Conservation (phyloP, 176 grass and related monocot genomes). For the Pharus latifolius region DNA sequence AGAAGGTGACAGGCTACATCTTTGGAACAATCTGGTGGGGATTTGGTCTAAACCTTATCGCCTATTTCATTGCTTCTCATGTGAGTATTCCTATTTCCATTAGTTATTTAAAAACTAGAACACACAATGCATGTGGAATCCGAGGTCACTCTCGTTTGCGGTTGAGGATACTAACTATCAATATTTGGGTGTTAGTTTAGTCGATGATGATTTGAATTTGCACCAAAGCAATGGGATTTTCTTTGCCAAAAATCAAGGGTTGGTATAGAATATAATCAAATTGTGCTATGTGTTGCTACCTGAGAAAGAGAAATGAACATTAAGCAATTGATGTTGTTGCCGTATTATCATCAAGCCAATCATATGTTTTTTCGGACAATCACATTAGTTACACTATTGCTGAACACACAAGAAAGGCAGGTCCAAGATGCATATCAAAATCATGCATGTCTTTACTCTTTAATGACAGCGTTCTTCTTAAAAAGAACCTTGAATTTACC, state of each 20-base stretch:
- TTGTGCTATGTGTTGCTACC: no score
- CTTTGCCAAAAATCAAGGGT: not conserved
- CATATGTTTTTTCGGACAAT: not conserved
- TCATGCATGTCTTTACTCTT: not conserved
- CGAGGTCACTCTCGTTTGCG: not conserved
- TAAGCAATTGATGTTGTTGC: no score
- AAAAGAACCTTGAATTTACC: not conserved
- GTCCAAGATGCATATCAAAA: not conserved
- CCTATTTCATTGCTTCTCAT: slow-evolving; percentile 97
- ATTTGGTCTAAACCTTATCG: slow-evolving; percentile 84
- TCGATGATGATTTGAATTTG: not conserved
- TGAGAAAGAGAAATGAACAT: no score
- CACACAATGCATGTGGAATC: not conserved
- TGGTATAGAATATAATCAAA: not conserved
- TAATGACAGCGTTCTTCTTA: not conserved
- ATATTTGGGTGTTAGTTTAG: slow-evolving; percentile 10
- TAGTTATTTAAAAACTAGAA: not conserved
- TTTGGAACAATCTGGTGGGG: slow-evolving; percentile 99
- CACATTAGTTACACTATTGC: not conserved
- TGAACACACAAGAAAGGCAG: not conserved
- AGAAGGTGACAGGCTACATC: slow-evolving; percentile 95
- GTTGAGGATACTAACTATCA: not conserved
- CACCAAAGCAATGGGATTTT: not conserved
- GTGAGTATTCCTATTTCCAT: slow-evolving; percentile 44
- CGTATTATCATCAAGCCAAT: no score